Percentiles rank a stretch among this genome's conserved stretches.
Evolutionary conservation across 768 basidiomycete genomes (phyloP).

Genomic region (Tylopilus vinaceipallidus): DNA sequence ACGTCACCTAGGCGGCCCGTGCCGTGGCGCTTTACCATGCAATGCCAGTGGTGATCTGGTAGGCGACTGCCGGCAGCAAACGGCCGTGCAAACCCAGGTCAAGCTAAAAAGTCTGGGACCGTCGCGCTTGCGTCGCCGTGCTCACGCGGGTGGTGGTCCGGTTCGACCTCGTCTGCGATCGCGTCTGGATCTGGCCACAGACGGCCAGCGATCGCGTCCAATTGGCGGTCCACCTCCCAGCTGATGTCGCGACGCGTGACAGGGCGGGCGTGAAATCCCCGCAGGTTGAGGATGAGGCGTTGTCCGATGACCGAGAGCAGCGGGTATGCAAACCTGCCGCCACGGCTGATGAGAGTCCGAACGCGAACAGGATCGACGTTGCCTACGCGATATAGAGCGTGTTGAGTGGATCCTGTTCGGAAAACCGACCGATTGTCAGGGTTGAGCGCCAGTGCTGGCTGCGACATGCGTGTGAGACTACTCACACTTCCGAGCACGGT

Average conservation of each 20-base stretch:
- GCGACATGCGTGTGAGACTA: neutral
- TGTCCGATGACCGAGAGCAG: slow-evolving; percentile 16
- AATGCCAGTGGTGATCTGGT: too few relatives aligned
- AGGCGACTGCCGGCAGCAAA: too few relatives aligned
- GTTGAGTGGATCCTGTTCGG: slow-evolving; percentile 11
- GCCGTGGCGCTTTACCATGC: too few relatives aligned
- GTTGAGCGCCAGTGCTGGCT: neutral
- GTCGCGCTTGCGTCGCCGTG: too few relatives aligned
- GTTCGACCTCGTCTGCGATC: too few relatives aligned
- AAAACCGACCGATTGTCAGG: neutral
- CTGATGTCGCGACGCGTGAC: slow-evolving; percentile 8
- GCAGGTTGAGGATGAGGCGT: slow-evolving; percentile 20
- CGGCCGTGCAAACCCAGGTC: too few relatives aligned
- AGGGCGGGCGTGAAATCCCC: neutral
- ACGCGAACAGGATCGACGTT: too few relatives aligned
- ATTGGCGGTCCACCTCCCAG: slow-evolving; percentile 18
- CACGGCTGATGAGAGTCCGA: neutral
- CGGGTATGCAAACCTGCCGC: slow-evolving; percentile 13
- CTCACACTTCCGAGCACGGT: slow-evolving; percentile 4
- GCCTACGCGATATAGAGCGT: slow-evolving; percentile 2
- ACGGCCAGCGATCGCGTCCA: slow-evolving; percentile 8
- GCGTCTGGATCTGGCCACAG: too few relatives aligned
- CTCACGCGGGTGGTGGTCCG: too few relatives aligned
- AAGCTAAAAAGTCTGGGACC: too few relatives aligned
- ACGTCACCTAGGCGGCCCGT: too few relatives aligned